Conservation (phyloP, 805 yeast genomes). For the Tetrapisispora taiwanensis region DNA sequence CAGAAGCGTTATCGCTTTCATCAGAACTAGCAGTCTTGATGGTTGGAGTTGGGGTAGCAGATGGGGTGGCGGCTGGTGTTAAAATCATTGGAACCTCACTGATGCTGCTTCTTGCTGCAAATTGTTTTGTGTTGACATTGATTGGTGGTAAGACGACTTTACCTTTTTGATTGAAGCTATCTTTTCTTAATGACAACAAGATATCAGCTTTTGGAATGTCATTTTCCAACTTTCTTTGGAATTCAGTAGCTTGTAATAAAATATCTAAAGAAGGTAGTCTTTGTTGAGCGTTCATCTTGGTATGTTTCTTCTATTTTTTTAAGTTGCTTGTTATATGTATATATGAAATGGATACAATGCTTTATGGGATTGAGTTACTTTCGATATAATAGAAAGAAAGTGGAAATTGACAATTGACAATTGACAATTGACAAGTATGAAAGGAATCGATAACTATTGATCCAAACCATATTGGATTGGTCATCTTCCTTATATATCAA, state of each 20-base stretch:
- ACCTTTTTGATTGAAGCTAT: not conserved
- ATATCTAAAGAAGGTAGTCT: conserved; percentile 1
- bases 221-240: conserved; percentile 1
- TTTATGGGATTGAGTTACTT: no score
- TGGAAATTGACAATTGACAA: no score
- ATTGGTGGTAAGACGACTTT: not conserved
- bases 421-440: no score
- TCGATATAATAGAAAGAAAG: no score
- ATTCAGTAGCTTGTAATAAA: conserved; percentile 2
- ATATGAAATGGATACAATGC: no score
- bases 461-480: no score
- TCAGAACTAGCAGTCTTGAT: not conserved
- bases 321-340: no score
- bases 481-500: not conserved
- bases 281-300: not conserved
- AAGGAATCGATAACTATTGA: no score
- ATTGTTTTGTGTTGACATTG: not conserved
- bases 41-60: not conserved
- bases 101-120: no score
- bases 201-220: not conserved
- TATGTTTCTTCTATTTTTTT: not conserved
- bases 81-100: not conserved
- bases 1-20: not conserved
- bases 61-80: conserved; percentile 1
- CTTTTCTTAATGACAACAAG: not conserved